Percentiles rank a stretch among this genome's conserved stretches.
Conservation (phyloP, 768 basidiomycete genomes). For the Auricularia sp. region DNA sequence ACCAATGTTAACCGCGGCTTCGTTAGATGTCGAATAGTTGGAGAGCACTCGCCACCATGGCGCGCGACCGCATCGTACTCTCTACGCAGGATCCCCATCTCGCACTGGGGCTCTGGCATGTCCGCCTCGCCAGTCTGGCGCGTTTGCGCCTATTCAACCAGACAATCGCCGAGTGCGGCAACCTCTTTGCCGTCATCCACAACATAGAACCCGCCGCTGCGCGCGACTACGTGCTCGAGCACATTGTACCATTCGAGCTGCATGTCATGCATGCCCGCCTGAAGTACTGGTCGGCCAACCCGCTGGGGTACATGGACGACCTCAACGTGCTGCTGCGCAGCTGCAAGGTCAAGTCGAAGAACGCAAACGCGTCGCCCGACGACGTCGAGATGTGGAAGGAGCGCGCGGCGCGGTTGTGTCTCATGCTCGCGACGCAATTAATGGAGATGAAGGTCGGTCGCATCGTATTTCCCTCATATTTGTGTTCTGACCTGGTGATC, state of each 20-base stretch:
- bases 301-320: constrained; percentile 70
- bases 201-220: constrained; percentile 42
- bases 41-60: constrained; percentile 77
- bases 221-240: constrained; percentile 50
- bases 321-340: constrained; percentile 50
- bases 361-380: constrained; percentile 12
- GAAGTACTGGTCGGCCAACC: constrained; percentile 74
- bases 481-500: neutral
- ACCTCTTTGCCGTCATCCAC: constrained; percentile 63
- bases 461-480: neutral
- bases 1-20: neutral
- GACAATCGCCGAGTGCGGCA: constrained; percentile 73
- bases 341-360: constrained; percentile 38
- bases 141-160: constrained; percentile 80
- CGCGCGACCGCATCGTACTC: constrained; percentile 62
- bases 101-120: constrained; percentile 71
- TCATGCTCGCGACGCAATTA: constrained; percentile 74
- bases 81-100: constrained; percentile 57
- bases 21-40: constrained; percentile 79
- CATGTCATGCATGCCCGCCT: constrained; percentile 62
- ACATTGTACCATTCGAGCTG: constrained; percentile 45
- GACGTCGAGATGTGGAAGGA: constrained; percentile 67
- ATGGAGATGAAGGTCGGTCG: constrained; percentile 68
- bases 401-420: constrained; percentile 58
- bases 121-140: constrained; percentile 67